Conservation (phyloP, 345 rosid genomes). For the Garcia nutans region DNA sequence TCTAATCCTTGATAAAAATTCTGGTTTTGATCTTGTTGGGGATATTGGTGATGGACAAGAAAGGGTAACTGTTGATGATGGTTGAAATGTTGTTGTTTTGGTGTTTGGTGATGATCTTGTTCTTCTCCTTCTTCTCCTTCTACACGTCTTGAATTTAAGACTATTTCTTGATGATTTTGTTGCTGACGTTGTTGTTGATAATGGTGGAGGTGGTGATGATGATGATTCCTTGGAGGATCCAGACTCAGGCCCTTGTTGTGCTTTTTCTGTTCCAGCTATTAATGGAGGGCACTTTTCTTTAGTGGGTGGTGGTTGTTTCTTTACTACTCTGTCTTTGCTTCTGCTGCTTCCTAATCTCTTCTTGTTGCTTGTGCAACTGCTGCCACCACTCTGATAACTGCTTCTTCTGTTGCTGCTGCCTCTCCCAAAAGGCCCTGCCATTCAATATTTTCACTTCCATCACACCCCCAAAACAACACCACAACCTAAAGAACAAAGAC, state of each 20-base stretch:
- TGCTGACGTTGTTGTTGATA: constrained; percentile 2
- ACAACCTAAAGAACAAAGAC: neutral
- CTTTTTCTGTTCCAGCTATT: constrained; percentile 57
- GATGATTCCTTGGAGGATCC: constrained; percentile 59
- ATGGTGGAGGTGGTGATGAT: constrained; percentile 13
- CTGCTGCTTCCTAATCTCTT: constrained; percentile 29
- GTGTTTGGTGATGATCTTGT: constrained; percentile 1
- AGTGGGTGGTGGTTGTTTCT: constrained; percentile 19
- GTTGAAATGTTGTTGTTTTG: constrained; percentile 5
- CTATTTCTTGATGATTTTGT: neutral
- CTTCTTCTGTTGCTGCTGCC: constrained; percentile 28
- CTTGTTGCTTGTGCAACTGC: constrained; percentile 42
- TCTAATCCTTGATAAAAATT: constrained; percentile 35
- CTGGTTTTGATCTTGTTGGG: constrained; percentile 28
- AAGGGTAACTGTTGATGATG: constrained; percentile 1
- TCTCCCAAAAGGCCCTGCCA: constrained; percentile 47
- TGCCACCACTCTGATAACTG: constrained; percentile 46
- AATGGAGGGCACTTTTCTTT: constrained; percentile 25
- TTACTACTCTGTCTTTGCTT: constrained; percentile 3
- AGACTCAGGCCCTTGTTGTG: constrained; percentile 43
- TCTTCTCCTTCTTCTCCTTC: constrained; percentile 20
- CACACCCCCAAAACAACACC: constrained; percentile 23
- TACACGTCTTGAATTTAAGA: constrained; percentile 31
- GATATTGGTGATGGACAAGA: neutral
- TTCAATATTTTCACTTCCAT: constrained; percentile 51